Conservation (phyloP, 345 rosid species). For the Rubroshorea leprosula region DNA sequence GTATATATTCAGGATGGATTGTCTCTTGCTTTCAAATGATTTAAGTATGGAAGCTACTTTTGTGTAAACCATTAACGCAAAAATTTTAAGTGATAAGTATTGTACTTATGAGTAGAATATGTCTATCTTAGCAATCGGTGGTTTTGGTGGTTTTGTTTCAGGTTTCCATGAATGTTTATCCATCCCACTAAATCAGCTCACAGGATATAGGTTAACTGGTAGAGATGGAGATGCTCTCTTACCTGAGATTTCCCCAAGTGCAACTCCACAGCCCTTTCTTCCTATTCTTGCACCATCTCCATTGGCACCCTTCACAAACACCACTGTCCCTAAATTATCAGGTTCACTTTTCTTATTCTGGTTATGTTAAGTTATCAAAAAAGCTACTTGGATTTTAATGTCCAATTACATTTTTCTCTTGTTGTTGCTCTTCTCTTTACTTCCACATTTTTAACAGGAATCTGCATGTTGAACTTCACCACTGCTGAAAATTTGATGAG, state of each 20-base stretch:
- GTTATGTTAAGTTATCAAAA: background rate
- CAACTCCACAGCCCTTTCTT: slow-evolving; percentile 80
- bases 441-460: slow-evolving; percentile 35
- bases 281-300: slow-evolving; percentile 94
- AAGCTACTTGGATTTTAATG: slow-evolving; percentile 6
- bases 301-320: slow-evolving; percentile 66
- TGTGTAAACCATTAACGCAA: background rate
- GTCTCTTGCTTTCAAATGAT: no score
- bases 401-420: slow-evolving; percentile 6
- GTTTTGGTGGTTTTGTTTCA: slow-evolving; percentile 24
- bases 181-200: slow-evolving; percentile 17
- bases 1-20: no score
- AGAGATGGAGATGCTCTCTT: slow-evolving; percentile 31
- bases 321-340: slow-evolving; percentile 65
- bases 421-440: background rate
- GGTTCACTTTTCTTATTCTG: slow-evolving; percentile 37
- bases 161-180: slow-evolving; percentile 43
- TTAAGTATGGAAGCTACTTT: no score
- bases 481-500: slow-evolving; percentile 65
- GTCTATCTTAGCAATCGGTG: slow-evolving; percentile 1
- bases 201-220: slow-evolving; percentile 15
- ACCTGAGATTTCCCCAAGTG: slow-evolving; percentile 66
- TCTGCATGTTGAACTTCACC: slow-evolving; percentile 66
- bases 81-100: background rate
- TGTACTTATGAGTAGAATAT: background rate